Conservation (phyloP, 495 filamentous ascomycete species). For the Letharia lupina region DNA sequence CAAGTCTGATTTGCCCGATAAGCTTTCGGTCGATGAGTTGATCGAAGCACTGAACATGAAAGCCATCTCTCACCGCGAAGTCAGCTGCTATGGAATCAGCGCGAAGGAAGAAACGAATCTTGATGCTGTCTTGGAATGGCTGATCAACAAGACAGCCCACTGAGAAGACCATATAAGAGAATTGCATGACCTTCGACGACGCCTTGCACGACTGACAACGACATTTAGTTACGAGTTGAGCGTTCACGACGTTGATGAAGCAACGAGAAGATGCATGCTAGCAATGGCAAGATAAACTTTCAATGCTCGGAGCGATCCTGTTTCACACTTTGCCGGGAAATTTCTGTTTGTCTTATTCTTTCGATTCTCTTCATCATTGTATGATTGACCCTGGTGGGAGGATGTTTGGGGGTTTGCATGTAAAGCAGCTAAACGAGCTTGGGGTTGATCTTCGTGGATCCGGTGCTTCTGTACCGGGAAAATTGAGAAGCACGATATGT, state of each 20-base stretch:
- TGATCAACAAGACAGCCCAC: slow-evolving; percentile 54
- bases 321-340: background rate
- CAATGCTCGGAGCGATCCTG: slow-evolving; percentile 11
- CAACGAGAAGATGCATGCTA: slow-evolving; percentile 29
- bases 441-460: background rate
- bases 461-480: background rate
- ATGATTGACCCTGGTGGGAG: background rate
- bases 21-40: slow-evolving; percentile 84
- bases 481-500: background rate
- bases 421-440: background rate
- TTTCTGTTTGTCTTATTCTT: background rate
- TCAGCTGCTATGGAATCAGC: slow-evolving; percentile 97
- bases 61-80: slow-evolving; percentile 81
- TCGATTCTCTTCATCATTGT: background rate
- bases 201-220: slow-evolving; percentile 16
- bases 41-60: slow-evolving; percentile 91
- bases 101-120: slow-evolving; percentile 98
- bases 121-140: slow-evolving; percentile 92
- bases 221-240: slow-evolving; percentile 11
- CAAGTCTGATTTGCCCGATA: slow-evolving; percentile 85
- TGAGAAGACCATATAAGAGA: slow-evolving; percentile 1
- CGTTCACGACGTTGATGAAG: slow-evolving; percentile 31
- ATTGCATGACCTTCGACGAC: slow-evolving; percentile 13
- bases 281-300: slow-evolving; percentile 21
- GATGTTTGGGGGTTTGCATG: background rate